phyloP scores from a whole-genome alignment of 2,329 filamentous ascomycete genomes.

The Davidsoniella virescens region DNA sequence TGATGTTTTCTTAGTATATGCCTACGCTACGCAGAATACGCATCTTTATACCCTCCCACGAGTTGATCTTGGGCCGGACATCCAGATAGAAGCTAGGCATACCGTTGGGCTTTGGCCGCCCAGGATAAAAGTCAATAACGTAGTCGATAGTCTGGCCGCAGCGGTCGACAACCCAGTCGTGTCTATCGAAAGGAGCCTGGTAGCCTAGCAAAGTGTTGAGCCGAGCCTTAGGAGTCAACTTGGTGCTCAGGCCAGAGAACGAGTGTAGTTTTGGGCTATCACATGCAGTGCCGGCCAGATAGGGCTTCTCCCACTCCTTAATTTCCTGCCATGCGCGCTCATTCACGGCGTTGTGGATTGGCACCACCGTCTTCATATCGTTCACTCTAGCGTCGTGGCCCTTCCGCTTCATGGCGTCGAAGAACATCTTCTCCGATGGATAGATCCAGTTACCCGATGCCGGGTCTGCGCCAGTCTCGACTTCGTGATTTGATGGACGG shows the following conservation, averaged over 20 bases:
- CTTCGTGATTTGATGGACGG: slow-evolving; percentile 54
- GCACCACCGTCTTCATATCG: slow-evolving; percentile 85
- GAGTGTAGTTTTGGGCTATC: slow-evolving; percentile 71
- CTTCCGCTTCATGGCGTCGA: slow-evolving; percentile 90
- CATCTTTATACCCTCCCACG: slow-evolving; percentile 54
- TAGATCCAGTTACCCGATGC: slow-evolving; percentile 87
- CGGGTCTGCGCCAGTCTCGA: slow-evolving; percentile 56
- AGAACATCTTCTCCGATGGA: slow-evolving; percentile 93
- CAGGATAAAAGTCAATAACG: slow-evolving; percentile 95
- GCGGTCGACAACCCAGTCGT: slow-evolving; percentile 93
- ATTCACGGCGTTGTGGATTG: slow-evolving; percentile 97
- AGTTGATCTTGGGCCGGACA: slow-evolving; percentile 52
- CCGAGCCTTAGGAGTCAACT: slow-evolving; percentile 67
- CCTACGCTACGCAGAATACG: slow-evolving; percentile 35
- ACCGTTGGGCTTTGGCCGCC: slow-evolving; percentile 28
- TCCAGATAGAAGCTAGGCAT: slow-evolving; percentile 48
- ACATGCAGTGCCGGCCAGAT: slow-evolving; percentile 30
- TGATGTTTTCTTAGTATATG: slow-evolving; percentile 23
- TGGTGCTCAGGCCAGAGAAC: slow-evolving; percentile 57
- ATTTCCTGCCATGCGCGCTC: slow-evolving; percentile 93
- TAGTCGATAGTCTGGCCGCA: slow-evolving; percentile 81
- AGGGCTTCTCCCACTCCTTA: slow-evolving; percentile 68
- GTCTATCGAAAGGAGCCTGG: slow-evolving; percentile 78
- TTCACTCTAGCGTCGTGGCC: slow-evolving; percentile 51
- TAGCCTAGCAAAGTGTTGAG: slow-evolving; percentile 79